These are phyloP conservation scores for Emericellopsis atlantica DNA, from an alignment of 2,329 filamentous ascomycete species.

Conservation along the genomic window DNA sequence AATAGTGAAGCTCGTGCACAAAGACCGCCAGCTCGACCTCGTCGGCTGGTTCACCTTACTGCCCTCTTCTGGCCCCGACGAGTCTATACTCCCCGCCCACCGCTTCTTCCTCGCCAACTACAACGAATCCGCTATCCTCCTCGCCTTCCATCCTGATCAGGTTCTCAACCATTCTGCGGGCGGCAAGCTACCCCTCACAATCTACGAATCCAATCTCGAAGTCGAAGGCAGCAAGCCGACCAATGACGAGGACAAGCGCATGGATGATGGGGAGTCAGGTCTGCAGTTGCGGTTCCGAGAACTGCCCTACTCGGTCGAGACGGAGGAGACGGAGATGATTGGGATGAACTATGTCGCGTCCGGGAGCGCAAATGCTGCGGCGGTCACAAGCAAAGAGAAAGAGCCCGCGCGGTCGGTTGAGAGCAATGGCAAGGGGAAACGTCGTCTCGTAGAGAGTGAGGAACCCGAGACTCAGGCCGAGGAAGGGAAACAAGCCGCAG, in stretches of 20 bases:
- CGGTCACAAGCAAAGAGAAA: conserved; percentile 31
- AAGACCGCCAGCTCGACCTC: conserved; percentile 67
- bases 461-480: conserved; percentile 8
- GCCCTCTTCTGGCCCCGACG: conserved; percentile 57
- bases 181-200: conserved; percentile 75
- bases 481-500: conserved; percentile 12
- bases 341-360: conserved; percentile 87
- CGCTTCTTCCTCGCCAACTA: conserved; percentile 59
- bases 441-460: conserved; percentile 20
- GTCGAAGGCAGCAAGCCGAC: conserved; percentile 38
- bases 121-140: conserved; percentile 78
- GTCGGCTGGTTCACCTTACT: conserved; percentile 88
- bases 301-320: conserved; percentile 79
- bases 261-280: conserved; percentile 46
- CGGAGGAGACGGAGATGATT: conserved; percentile 95
- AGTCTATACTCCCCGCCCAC: conserved; percentile 60
- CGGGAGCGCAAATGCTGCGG: conserved; percentile 69
- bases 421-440: conserved; percentile 40
- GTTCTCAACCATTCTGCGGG: conserved; percentile 43
- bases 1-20: conserved; percentile 78
- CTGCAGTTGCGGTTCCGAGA: conserved; percentile 66
- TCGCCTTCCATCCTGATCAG: conserved; percentile 69
- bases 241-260: conserved; percentile 54
- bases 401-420: conserved; percentile 28
- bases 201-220: conserved; percentile 80